These are phyloP conservation scores for Alternaria consortialis DNA, from an alignment of 2,329 filamentous ascomycete species.

Conservation along the genomic window DNA sequence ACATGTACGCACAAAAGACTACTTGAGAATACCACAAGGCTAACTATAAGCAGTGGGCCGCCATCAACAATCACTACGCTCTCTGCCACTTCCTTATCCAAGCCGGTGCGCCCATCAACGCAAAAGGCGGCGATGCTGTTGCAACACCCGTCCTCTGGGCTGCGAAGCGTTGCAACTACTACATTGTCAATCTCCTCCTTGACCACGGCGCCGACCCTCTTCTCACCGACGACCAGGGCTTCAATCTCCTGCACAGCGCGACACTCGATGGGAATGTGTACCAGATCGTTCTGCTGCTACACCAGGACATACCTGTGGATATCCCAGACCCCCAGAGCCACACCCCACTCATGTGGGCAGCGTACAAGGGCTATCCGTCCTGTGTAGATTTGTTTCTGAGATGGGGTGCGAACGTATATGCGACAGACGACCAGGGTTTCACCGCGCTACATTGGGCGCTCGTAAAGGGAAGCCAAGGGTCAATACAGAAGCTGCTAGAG, in stretches of 20 bases:
- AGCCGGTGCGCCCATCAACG: slow-evolving; percentile 87
- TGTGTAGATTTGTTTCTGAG: slow-evolving; percentile 92
- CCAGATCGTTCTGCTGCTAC: slow-evolving; percentile 85
- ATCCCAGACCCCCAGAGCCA: slow-evolving; percentile 89
- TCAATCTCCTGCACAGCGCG: slow-evolving; percentile 96
- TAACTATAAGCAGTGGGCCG: slow-evolving; percentile 77
- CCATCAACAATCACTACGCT: slow-evolving; percentile 97
- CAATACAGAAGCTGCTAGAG: slow-evolving; percentile 92
- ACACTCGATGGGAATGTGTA: slow-evolving; percentile 97
- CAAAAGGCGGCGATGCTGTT: slow-evolving; percentile 92
- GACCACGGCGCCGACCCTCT: slow-evolving; percentile 92
- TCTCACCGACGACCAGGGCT: slow-evolving; percentile 91
- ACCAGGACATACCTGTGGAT: slow-evolving; percentile 95
- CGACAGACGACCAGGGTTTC: slow-evolving; percentile 89
- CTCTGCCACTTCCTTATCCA: slow-evolving; percentile 96
- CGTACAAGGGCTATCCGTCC: slow-evolving; percentile 93
- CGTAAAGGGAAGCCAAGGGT: slow-evolving; percentile 88
- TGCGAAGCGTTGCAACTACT: slow-evolving; percentile 95
- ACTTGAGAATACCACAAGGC: not conserved
- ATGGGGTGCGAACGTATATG: slow-evolving; percentile 95
- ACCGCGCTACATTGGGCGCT: slow-evolving; percentile 96
- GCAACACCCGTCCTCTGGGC: slow-evolving; percentile 97
- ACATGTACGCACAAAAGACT: slow-evolving; percentile 69
- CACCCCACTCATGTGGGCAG: slow-evolving; percentile 97
- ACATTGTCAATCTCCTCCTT: slow-evolving; percentile 91